phyloP scores from a whole-genome alignment of 345 rosid species.

The Boechera divaricarpa region DNA sequence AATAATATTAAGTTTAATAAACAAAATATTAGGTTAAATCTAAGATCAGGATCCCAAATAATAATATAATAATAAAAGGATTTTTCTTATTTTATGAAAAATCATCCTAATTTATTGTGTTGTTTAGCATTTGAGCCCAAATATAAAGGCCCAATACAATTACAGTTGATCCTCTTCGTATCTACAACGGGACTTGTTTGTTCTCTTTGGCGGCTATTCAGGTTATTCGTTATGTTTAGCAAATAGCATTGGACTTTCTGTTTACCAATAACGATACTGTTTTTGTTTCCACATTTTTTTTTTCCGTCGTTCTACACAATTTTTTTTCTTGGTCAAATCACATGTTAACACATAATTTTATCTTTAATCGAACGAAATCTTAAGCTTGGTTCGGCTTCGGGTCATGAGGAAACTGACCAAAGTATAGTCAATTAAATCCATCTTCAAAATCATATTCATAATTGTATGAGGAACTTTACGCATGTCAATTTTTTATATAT shows the following conservation, averaged over 20 bases:
- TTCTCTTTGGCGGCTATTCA: constrained; percentile 1
- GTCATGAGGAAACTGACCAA: too few species aligned
- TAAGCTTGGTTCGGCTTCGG: not conserved
- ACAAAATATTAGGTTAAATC: too few species aligned
- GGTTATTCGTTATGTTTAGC: not conserved
- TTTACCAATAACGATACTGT: not conserved
- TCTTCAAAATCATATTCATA: not conserved
- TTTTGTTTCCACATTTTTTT: constrained; percentile 6
- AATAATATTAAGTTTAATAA: too few species aligned
- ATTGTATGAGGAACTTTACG: constrained; percentile 9
- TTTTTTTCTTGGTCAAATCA: constrained; percentile 4
- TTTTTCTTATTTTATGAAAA: too few species aligned
- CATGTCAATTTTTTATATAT: not conserved
- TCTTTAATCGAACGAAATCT: not conserved
- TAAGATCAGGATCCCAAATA: too few species aligned
- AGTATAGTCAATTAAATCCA: not conserved
- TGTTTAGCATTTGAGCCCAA: constrained; percentile 17
- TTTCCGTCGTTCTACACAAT: not conserved
- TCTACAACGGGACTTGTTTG: not conserved
- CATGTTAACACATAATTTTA: constrained; percentile 7
- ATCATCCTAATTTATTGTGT: not conserved
- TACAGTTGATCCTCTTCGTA: constrained; percentile 9
- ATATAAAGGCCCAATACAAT: constrained; percentile 24
- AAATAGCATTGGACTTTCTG: not conserved
- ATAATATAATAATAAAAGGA: too few species aligned